Evolutionary conservation across 352 stramenopile species (phyloP).

Genomic region (Lagenidium sp.): DNA sequence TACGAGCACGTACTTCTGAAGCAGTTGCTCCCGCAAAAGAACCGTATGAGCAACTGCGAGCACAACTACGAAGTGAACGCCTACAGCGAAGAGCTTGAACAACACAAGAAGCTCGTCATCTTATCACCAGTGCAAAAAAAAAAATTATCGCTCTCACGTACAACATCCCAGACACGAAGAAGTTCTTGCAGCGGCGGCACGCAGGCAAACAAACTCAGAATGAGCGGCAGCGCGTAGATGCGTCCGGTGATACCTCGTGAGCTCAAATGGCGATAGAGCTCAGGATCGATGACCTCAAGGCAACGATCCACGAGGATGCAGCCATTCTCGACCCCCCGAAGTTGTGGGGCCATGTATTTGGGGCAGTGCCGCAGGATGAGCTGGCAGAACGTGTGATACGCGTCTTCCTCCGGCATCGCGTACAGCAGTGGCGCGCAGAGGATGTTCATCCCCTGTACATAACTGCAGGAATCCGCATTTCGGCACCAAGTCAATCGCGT

Average conservation of each 20-base stretch:
- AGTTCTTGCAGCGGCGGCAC: conserved; percentile 84
- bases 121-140: background rate
- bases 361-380: conserved; percentile 85
- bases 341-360: conserved; percentile 84
- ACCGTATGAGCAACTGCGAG: conserved; percentile 86
- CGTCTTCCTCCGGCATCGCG: conserved; percentile 87
- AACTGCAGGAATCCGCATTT: no score
- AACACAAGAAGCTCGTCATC: background rate
- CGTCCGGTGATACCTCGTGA: conserved; percentile 62
- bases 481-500: no score
- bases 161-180: conserved; percentile 87
- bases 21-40: conserved; percentile 73
- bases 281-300: conserved; percentile 46
- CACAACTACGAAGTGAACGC: conserved; percentile 88
- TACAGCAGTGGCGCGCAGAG: conserved; percentile 87
- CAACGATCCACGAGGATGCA: conserved; percentile 81
- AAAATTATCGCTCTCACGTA: conserved; percentile 14
- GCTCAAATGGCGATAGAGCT: conserved; percentile 75
- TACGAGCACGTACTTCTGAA: conserved; percentile 43
- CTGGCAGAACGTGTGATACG: conserved; percentile 87
- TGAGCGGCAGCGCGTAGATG: conserved; percentile 85
- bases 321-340: conserved; percentile 75
- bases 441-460: conserved; percentile 93
- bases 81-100: conserved; percentile 80
- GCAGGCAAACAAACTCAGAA: conserved; percentile 87